Evolutionary conservation across 129 eudicot species (phyloP), one percentile per base, ranked within the genome.

Genomic region (Helianthus tuberosus): DNA sequence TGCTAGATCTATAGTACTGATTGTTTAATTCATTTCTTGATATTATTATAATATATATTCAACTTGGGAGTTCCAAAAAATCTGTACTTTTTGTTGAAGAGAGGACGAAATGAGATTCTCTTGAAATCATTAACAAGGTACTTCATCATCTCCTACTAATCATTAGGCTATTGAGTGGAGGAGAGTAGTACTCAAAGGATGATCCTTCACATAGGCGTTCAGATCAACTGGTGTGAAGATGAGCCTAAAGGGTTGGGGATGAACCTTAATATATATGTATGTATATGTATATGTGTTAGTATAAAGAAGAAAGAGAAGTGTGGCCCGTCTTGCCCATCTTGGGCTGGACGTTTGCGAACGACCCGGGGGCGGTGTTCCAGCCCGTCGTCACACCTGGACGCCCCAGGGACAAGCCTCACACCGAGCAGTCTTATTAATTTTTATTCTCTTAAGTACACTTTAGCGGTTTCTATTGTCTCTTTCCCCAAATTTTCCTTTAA

Each of bases 91-190:
- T 62, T 71, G 71, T 38, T 61, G 60, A 52, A 0, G 66, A 52
- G 77, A 72, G 73, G 77, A 78, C 66, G 72, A 78, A 71, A 64
- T 78, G 67, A 23, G 77, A 78, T 51, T 27, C 36, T 78, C 6
- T 71, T 43, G 32, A 78, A 78, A 78, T 78, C 82, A 78, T 78
- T 64, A 71, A 35, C 53, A 64, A 71, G 77, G 82, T 72, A 78
- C 82, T 51, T 53, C 76, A 69, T 50, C 65, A 77, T 69, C 71
- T 25, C 32, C 15, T 64, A 71, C 43, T 62, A 71, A 71, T 77
- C 71, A 70, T 77, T 43, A 27, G 2, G 32, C 32, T 27, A 27
- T 27, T 27, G 32, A 2, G 4, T 32, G 36, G 0, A 29, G 35
- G 35, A 29, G 35, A 3, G 5, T 32, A 32, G 36, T 32, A 0